Percentiles rank a stretch among this genome's conserved stretches.
Evolutionary conservation across 2,329 filamentous ascomycete genomes (phyloP).

Genomic region (Nannizzia gypsea): DNA sequence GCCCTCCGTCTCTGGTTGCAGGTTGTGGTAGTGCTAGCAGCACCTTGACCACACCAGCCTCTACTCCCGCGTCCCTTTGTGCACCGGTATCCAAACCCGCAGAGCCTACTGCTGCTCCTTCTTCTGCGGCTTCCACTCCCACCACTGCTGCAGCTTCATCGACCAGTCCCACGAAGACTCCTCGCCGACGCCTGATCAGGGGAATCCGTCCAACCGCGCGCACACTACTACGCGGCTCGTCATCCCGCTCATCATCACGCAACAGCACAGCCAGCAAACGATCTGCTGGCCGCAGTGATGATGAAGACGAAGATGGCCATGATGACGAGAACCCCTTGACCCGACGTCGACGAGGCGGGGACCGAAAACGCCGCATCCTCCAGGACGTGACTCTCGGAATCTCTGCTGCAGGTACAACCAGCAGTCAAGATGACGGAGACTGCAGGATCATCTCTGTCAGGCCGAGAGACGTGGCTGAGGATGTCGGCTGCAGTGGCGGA

Average conservation of each 20-base stretch:
- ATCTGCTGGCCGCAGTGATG: slow-evolving; percentile 29
- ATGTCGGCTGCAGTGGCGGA: background rate
- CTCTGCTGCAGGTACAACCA: slow-evolving; percentile 6
- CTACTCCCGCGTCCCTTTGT: background rate
- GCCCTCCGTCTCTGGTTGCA: slow-evolving; percentile 2
- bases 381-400: slow-evolving; percentile 14
- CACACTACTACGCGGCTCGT: slow-evolving; percentile 22
- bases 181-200: slow-evolving; percentile 14
- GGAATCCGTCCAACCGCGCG: slow-evolving; percentile 16
- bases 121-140: too few species aligned
- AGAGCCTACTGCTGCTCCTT: background rate
- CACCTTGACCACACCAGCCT: background rate
- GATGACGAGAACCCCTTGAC: slow-evolving; percentile 5
- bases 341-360: slow-evolving; percentile 10
- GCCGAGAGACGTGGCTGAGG: slow-evolving; percentile 8
- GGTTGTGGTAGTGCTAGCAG: background rate
- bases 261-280: slow-evolving; percentile 33
- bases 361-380: slow-evolving; percentile 13
- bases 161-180: background rate
- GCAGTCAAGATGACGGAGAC: slow-evolving; percentile 3
- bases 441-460: slow-evolving; percentile 9
- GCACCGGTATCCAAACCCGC: background rate
- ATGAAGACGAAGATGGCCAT: slow-evolving; percentile 19
- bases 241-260: slow-evolving; percentile 32
- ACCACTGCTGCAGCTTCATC: too few species aligned